These are phyloP conservation scores for Beauveria asiatica DNA, from an alignment of 2,329 filamentous ascomycete genomes.

Conservation along the genomic window DNA sequence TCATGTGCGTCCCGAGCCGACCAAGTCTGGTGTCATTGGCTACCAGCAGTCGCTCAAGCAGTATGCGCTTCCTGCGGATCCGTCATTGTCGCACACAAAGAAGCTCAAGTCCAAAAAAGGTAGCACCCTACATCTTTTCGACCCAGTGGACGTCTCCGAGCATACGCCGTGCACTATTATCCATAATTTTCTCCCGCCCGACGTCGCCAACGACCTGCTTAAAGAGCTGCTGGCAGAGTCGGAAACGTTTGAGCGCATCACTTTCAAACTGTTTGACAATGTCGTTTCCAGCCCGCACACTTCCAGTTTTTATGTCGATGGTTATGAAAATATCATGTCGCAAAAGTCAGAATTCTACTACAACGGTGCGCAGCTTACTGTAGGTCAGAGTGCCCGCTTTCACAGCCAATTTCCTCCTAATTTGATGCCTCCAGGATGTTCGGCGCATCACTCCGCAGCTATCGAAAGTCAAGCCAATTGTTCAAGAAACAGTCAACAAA, in stretches of 20 bases:
- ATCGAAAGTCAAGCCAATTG: conserved; percentile 56
- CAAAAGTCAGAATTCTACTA: conserved; percentile 80
- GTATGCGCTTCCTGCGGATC: conserved; percentile 29
- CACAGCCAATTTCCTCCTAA: neutral
- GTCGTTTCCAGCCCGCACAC: conserved; percentile 82
- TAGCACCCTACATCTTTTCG: conserved; percentile 74
- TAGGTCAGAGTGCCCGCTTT: conserved; percentile 21
- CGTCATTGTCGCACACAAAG: conserved; percentile 29
- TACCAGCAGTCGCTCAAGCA: conserved; percentile 56
- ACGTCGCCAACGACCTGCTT: conserved; percentile 66
- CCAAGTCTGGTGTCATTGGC: conserved; percentile 34
- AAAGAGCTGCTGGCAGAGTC: conserved; percentile 68
- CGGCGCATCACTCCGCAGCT: conserved; percentile 69
- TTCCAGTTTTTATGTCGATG: conserved; percentile 73
- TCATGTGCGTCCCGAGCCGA: conserved; percentile 18
- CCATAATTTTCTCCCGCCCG: conserved; percentile 73
- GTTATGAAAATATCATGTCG: conserved; percentile 54
- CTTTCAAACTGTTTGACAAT: conserved; percentile 82
- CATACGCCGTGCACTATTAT: conserved; percentile 88
- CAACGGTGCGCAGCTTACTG: conserved; percentile 65
- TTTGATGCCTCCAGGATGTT: conserved; percentile 47
- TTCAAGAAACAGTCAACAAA: conserved; percentile 67
- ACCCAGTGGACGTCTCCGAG: conserved; percentile 68
- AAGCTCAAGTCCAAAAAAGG: conserved; percentile 63
- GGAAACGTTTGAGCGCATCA: conserved; percentile 58